Evolutionary conservation across 495 filamentous ascomycete genomes (phyloP), one percentile per base, ranked within the genome.

Genomic region (Trichoderma erinaceum): DNA sequence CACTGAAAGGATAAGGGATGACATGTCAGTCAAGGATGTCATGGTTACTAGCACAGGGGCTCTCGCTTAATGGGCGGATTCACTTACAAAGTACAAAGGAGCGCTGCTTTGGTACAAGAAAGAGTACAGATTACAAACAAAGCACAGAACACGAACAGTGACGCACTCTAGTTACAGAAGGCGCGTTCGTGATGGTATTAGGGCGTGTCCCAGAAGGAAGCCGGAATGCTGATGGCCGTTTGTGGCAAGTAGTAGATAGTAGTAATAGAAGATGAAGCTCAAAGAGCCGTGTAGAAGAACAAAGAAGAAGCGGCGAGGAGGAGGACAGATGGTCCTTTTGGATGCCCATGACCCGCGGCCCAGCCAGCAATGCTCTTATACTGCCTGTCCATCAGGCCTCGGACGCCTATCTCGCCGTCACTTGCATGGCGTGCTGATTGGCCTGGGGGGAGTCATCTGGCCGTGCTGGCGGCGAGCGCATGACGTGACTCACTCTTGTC

Each of bases 361-460:
- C 35, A 38, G 35, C 35, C 35, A 38, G 35, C 35, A 5, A 38
- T 38, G 25, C 18, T 56, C 18, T 23, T 56, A 56, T 56, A 56
- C 21, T 0, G 4, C n/a, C 16, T 56, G 27, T 16, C 23, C 56
- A 15, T 21, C 56, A 13, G 27, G 56, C 23, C 18, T 13, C 11
- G 35, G 35, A 38, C 35, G 35, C 35, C 35, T 38, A 38, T 38
- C 35, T 38, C 35, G 35, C 35, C 4, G 35, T 10, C 35, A 38
- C 35, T 10, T 38, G 35, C 35, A 61, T 61, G 56, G 56, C 56
- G 27, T 32, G 56, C 56, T 61, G 77, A 66, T 66, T 66, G 65
- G 65, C 23, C 65, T 13, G 27, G 41, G 23, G 25, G 41, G 65
- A 66, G 65, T 66, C 65, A 66, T 66, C 41, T 66, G 65, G 65